Percentiles rank a stretch among this genome's conserved stretches.
Conservation (phyloP, 257 asterid species). For the Cynanchum wilfordii region DNA sequence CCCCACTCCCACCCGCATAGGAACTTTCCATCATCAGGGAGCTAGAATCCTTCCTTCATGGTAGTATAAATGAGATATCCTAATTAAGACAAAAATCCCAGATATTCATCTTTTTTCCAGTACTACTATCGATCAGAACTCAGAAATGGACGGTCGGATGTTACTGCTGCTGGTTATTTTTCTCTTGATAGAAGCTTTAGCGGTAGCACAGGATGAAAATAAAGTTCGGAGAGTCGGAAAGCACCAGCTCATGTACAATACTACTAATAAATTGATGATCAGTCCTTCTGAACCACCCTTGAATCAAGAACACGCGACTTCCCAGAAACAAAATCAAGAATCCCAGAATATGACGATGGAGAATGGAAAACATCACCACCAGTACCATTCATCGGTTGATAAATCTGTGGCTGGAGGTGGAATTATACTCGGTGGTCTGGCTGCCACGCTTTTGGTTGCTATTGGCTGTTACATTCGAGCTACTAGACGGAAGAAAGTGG, state of each 20-base stretch:
- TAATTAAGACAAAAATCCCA: no score
- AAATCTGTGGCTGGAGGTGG: conserved; percentile 34
- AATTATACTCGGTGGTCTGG: conserved; percentile 33
- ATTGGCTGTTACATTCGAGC: conserved; percentile 60
- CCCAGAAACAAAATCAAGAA: neutral
- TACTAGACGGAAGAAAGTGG: conserved; percentile 36
- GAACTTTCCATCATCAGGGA: conserved; percentile 19
- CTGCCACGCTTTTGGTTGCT: conserved; percentile 41
- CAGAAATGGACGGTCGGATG: conserved; percentile 13
- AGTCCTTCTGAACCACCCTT: conserved; percentile 2
- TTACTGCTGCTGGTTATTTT: conserved; percentile 13
- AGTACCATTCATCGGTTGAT: conserved; percentile 7
- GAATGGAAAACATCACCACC: conserved; percentile 12
- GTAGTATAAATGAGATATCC: conserved; percentile 2
- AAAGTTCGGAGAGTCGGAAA: conserved; percentile 20
- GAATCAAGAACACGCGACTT: conserved; percentile 6
- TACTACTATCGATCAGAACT: neutral
- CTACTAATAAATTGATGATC: neutral
- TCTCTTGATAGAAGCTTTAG: conserved; percentile 15
- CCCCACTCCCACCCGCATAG: neutral
- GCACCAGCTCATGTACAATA: neutral
- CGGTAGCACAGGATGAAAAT: neutral
- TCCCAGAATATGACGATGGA: conserved; percentile 2
- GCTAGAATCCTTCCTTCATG: neutral
- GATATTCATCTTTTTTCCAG: neutral